Evolutionary conservation across 768 basidiomycete species (phyloP).

Genomic region (Mycena haematopus): DNA sequence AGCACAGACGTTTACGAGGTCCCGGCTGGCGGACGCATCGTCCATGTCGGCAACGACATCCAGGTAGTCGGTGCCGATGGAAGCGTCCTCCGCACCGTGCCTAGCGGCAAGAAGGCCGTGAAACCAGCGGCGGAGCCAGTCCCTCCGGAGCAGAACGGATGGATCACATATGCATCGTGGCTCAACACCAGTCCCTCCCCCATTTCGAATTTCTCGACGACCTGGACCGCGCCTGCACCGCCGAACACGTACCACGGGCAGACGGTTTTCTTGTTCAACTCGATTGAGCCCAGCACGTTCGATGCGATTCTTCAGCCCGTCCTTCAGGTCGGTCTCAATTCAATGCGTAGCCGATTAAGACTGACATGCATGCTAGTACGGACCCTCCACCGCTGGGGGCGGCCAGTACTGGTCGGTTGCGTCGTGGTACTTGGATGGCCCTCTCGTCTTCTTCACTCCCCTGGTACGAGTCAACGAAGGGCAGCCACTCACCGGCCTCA

Average conservation of each 20-base stretch:
- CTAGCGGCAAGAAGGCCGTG: background rate
- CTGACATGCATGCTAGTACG: conserved; percentile 26
- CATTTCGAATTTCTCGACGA: conserved; percentile 28
- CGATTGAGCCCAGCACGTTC: conserved; percentile 14
- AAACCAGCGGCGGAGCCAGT: background rate
- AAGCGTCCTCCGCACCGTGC: background rate
- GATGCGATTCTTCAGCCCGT: conserved; percentile 31
- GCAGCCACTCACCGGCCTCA: background rate
- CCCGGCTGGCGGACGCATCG: background rate
- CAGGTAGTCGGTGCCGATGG: background rate
- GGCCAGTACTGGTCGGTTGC: conserved; percentile 36
- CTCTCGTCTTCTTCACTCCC: background rate
- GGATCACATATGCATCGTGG: conserved; percentile 23
- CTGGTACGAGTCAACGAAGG: background rate
- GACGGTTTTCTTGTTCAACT: conserved; percentile 34
- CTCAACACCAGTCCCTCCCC: conserved; percentile 26
- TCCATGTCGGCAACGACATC: background rate
- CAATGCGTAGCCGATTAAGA: background rate
- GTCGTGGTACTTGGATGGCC: conserved; percentile 26
- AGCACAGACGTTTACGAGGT: background rate
- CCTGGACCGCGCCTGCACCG: conserved; percentile 32
- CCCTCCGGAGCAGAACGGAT: conserved; percentile 4
- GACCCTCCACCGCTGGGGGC: conserved; percentile 33
- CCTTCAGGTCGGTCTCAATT: conserved; percentile 1
- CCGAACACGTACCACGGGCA: conserved; percentile 30